A percentile compares a stretch with the other conserved stretches of the same genome.
These are phyloP conservation scores for Dissophora globulifera DNA, from an alignment of 192 early-diverging fungal genomes.

Conservation along the genomic window DNA sequence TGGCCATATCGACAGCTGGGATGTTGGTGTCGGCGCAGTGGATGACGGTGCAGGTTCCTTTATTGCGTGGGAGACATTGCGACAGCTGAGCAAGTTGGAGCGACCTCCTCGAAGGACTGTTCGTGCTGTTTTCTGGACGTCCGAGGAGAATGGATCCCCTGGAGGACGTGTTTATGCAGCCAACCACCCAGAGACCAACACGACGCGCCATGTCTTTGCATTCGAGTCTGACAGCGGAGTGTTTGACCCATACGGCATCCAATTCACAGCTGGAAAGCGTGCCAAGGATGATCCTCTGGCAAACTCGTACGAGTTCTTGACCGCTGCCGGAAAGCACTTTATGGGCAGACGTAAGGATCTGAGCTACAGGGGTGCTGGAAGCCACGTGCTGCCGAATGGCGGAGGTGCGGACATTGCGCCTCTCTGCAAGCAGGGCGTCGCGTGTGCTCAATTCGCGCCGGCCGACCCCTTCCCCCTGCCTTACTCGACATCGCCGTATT, in stretches of 20 bases:
- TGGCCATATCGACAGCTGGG: conserved; percentile 64
- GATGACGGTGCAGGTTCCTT: conserved; percentile 72
- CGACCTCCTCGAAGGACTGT: conserved; percentile 62
- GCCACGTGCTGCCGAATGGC: conserved; percentile 50
- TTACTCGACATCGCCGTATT: conserved; percentile 49
- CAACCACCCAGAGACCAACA: conserved; percentile 47
- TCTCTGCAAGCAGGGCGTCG: conserved; percentile 65
- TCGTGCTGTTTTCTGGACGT: conserved; percentile 71
- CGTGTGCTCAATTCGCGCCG: conserved; percentile 62
- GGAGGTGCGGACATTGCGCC: conserved; percentile 64
- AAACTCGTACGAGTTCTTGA: conserved; percentile 38
- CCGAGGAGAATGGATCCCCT: conserved; percentile 67
- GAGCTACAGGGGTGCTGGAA: conserved; percentile 52
- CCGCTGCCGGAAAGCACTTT: conserved; percentile 39
- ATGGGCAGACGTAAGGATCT: conserved; percentile 49
- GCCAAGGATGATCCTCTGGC: conserved; percentile 3
- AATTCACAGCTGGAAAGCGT: conserved; percentile 44
- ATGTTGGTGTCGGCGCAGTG: conserved; percentile 65
- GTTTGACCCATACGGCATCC: conserved; percentile 70
- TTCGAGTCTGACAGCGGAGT: conserved; percentile 71
- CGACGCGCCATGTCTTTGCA: conserved; percentile 62
- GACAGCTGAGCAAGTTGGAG: conserved; percentile 31
- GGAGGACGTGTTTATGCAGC: conserved; percentile 64
- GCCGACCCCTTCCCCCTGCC: conserved; percentile 56
- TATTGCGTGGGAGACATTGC: conserved; percentile 54